Evolutionary conservation across 2,329 filamentous ascomycete genomes (phyloP), one percentile per base, ranked within the genome.

Genomic region (Incumbomyces delicatus): DNA sequence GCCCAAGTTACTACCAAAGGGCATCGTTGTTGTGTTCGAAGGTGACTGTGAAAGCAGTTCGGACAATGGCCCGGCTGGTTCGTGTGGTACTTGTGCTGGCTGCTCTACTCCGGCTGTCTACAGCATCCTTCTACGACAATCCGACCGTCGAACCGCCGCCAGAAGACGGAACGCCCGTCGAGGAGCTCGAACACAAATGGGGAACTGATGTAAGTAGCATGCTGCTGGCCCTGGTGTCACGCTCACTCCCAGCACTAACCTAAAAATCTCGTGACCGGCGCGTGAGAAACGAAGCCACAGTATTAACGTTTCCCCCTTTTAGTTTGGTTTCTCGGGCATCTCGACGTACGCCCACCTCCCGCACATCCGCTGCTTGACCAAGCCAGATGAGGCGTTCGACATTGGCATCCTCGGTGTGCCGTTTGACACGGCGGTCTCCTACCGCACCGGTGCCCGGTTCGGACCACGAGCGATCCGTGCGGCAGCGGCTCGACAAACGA

Each of bases 401-500:
- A 62, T 64, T 44, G 57, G 54, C 8, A 51, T 64, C 41, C 50
- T 64, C 10, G 63, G 62, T 10, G 55, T 62, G 41, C 62, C 62
- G 8, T 65, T 59, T 46, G 62, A 65, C 48, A 63, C 60, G 3
- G 55, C 57, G 13, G 59, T 57, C 0, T 60, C 57, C 22, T 65
- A 63, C 48, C 56, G 61, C 2, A 58, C 60, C 2, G 80, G 77
- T 80, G 84, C 84, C 13, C 79, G 89, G 7, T 95, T 95, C 61
- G 89, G 89, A 0, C 89, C 89, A 30, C 80, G 87, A 37, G 86
- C 87, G 35, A 95, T 95, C 59, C 83, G 89, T 47, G 81, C 85
- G 33, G 88, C 87, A 34, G 90, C 86, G 29, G 75, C 82, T 6
- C 80, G 88, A 16, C 88, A 95, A 66, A 87, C 83, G 12, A 76